Evolutionary conservation across 2,329 filamentous ascomycete genomes (phyloP).

Genomic region (Aspergillus sergii): DNA sequence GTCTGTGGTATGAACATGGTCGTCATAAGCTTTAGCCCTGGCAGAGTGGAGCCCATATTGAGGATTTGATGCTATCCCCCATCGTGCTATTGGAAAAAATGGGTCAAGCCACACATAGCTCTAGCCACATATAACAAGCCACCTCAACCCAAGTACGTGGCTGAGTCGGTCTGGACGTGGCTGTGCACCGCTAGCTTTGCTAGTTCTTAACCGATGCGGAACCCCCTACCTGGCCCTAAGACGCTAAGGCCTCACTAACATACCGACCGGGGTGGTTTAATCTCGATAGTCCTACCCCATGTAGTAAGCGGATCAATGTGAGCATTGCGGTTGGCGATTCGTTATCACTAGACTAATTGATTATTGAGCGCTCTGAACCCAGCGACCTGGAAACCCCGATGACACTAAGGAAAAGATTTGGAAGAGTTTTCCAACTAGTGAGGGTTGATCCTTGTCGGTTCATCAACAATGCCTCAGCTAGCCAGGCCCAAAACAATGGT

Average conservation of each 20-base stretch:
- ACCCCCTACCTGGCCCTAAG: not conserved
- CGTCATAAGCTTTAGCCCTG: constrained; percentile 18
- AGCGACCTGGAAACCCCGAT: constrained; percentile 13
- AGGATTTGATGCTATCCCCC: constrained; percentile 19
- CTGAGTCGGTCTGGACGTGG: constrained; percentile 15
- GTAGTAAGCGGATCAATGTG: constrained; percentile 1
- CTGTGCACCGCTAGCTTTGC: constrained; percentile 14
- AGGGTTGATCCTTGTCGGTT: constrained; percentile 10
- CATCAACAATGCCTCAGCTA: constrained; percentile 5
- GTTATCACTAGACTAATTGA: not conserved
- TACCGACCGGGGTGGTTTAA: not conserved
- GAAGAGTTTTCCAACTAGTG: constrained; percentile 14
- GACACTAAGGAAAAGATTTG: constrained; percentile 17
- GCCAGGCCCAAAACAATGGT: constrained; percentile 4
- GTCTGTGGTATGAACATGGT: constrained; percentile 12
- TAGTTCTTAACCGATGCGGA: not conserved
- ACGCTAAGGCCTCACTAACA: not conserved
- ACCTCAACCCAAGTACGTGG: constrained; percentile 10
- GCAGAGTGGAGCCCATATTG: constrained; percentile 8
- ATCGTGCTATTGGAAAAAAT: constrained; percentile 7
- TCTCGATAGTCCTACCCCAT: not conserved
- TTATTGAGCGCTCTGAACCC: constrained; percentile 5
- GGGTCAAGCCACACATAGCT: constrained; percentile 22
- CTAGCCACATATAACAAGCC: constrained; percentile 21
- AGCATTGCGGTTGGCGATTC: not conserved